Evolutionary conservation across 768 basidiomycete species (phyloP), one percentile per base, ranked within the genome.

Genomic region (Tephrocybe sp.): DNA sequence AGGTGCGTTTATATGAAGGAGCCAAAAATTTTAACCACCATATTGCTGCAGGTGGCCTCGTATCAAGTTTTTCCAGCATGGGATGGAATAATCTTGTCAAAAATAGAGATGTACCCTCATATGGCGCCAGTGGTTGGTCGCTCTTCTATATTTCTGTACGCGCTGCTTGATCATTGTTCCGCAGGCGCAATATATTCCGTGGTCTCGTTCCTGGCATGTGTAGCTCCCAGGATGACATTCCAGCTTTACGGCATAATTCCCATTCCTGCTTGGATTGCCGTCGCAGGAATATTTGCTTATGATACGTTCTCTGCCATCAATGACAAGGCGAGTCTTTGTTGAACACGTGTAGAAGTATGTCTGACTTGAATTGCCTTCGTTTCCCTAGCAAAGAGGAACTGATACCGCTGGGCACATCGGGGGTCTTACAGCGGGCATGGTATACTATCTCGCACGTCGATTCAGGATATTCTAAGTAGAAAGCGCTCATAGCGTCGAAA

Each of bases 201-300:
- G 22, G 66, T 87, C n/a, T 79, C 88, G 4, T 79, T 86, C 63
- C 82, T 89, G 42, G 88, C 89, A 5, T 87, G 84, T 63, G 67
- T 79, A 1, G 82, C 80, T 12, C 91, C 92, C 4, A 78, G 58
- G 13, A 71, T 81, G 58, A 83, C 72, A 1, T 87, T 93, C 63
- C 68, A 77, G 7, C 65, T 93, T 35, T 93, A 89, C 64, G 87
- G 82, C 27, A 79, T 92, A 57, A 69, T 92, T 21, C 91, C 90
- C 21, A 72, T 88, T 49, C 89, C 91, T 0, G 89, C 89, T 0
- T 93, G 88, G 87, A 72, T 77, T 2, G 78, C 79, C 40, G 85
- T 91, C 0, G 66, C 79, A 0, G 89, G 86, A 5, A 64, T 92
- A 37, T 83, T 88, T 58, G 62, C 72, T 9, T 86, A 77, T 54